Base-by-base conservation (phyloP, 1,284 basidiomycete genomes). In the Nidula niveotomentosa region DNA sequence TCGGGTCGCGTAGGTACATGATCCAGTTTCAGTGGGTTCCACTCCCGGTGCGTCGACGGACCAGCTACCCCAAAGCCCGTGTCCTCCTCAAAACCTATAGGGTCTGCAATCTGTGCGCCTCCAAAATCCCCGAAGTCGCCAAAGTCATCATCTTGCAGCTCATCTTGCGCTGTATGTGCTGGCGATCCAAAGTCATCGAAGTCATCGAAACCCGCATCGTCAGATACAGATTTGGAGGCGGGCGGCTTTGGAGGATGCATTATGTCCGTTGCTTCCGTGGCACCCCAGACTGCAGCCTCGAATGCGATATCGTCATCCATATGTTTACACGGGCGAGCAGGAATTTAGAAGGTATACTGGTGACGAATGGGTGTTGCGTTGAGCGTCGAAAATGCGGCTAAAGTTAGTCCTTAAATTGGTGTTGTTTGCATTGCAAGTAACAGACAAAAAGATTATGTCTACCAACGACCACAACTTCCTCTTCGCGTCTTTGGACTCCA, bases 81-180 rank as follows among this genome's bases (percentile, higher is more conserved):
- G 15, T 73, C 70, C 51, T 76, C 77, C 17, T 69, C 75, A 63
- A 85, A 75, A 2, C 62, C 63, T 30, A 63, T 58, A 41, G 73
- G 58, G 15, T 65, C 63, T 7, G 68, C 69, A 55, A 67, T 74
- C 53, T 79, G 79, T 12, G 77, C 84, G 59, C 92, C 92, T 53
- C 84, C 91, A 69, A 93, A 93, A 62, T 92, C 91, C 13, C 90
- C 93, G 76, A 95, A 95, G 65, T 94, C 91, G 49, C 86, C 91
- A 69, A 90, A 91, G 56, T 90, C 90, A 64, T 90, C 90, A 46
- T 85, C 86, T 7, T 74, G 79, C 7, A 64, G 74, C 8, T 72
- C 73, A 41, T 69, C 70, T 1, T 71, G 67, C 30, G 74, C 70
- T 5, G 72, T 67, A 60, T 79, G 76, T 35, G 75, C 69, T 45